phyloP scores from a whole-genome alignment of 306 rosid genomes.

The Quercus parvula region DNA sequence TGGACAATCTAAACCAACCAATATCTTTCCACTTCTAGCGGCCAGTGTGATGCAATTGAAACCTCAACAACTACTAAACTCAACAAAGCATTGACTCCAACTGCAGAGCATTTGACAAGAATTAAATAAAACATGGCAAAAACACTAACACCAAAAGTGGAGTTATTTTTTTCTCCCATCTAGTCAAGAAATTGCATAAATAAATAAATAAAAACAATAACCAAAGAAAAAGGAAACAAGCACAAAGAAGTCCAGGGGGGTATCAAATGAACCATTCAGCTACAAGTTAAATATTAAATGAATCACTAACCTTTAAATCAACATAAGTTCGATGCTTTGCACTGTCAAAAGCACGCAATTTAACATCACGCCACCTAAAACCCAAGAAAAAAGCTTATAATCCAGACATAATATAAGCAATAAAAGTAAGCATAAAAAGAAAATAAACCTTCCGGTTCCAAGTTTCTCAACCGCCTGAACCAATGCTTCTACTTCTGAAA shows the following conservation, averaged over 20 bases:
- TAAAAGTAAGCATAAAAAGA: not conserved
- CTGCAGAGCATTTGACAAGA: not conserved
- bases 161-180: not conserved
- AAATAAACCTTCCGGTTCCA: conserved; percentile 80
- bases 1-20: not conserved
- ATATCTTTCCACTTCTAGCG: not conserved
- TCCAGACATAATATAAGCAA: not conserved
- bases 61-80: not conserved
- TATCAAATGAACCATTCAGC: not conserved
- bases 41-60: not conserved
- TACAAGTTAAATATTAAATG: not conserved
- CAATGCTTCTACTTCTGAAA: conserved; percentile 76
- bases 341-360: conserved; percentile 61
- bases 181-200: not conserved
- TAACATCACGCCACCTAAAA: conserved; percentile 70
- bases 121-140: not conserved
- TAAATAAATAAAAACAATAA: too few relatives aligned
- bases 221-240: not conserved
- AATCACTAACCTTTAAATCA: conserved; percentile 62
- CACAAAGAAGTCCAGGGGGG: not conserved
- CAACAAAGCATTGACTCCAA: not conserved
- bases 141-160: not conserved
- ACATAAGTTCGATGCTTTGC: conserved; percentile 72
- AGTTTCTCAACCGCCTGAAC: conserved; percentile 80
- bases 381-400: not conserved